phyloP scores from a whole-genome alignment of 257 asterid genomes.

The Cinchona pubescens region DNA sequence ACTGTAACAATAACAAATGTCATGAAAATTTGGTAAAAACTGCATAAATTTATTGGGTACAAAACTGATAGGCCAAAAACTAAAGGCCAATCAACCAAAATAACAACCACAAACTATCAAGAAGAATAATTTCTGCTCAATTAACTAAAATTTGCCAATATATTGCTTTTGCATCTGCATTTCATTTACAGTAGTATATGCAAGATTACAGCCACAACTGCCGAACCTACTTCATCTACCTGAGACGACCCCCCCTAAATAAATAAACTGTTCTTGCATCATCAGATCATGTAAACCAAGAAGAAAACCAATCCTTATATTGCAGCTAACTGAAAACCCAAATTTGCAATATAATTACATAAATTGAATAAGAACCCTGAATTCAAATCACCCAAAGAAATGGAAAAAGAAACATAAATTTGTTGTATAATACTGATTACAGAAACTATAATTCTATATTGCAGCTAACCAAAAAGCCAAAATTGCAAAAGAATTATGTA shows the following conservation, averaged over 20 bases:
- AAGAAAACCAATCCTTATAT: neutral
- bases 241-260: neutral
- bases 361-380: too few species aligned
- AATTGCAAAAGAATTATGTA: neutral
- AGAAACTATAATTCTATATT: neutral
- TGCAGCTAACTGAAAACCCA: neutral
- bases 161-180: neutral
- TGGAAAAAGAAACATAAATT: neutral
- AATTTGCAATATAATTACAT: neutral
- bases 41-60: neutral
- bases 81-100: neutral
- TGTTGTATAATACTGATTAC: neutral
- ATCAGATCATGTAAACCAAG: neutral
- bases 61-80: neutral
- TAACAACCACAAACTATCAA: too few species aligned
- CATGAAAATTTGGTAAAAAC: neutral
- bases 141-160: neutral
- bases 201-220: neutral
- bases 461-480: constrained; percentile 1
- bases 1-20: neutral
- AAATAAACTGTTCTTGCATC: neutral
- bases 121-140: neutral
- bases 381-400: neutral
- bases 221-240: neutral
- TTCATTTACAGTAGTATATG: neutral